Conservation (phyloP, 75 land plant species). For the Pinus taeda region DNA sequence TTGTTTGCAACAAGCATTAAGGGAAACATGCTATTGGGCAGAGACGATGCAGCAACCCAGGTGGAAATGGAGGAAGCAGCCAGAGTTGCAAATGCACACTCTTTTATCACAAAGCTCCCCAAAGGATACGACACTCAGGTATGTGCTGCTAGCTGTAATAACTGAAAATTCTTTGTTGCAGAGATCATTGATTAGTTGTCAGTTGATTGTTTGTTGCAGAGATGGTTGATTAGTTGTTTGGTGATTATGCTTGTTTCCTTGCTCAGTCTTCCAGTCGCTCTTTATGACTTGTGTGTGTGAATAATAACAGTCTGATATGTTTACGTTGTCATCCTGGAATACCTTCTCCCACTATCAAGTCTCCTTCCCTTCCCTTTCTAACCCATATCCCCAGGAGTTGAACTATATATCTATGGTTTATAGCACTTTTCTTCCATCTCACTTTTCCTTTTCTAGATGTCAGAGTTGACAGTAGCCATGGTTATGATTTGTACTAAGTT, state of each 20-base stretch:
- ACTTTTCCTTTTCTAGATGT: too few relatives aligned
- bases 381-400: too few relatives aligned
- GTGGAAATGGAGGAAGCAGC: conserved; percentile 80
- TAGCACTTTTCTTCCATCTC: too few relatives aligned
- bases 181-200: conserved; percentile 9
- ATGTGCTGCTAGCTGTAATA: too few relatives aligned
- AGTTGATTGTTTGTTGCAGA: background rate
- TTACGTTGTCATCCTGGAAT: too few relatives aligned
- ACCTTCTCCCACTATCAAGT: too few relatives aligned
- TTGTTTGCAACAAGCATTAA: conserved; percentile 77
- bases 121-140: conserved; percentile 87
- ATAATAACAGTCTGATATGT: too few relatives aligned
- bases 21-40: conserved; percentile 69
- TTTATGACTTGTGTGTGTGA: too few relatives aligned
- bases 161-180: background rate
- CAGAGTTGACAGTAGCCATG: background rate
- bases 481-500: background rate
- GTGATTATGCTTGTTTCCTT: too few relatives aligned
- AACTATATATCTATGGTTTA: too few relatives aligned
- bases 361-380: too few relatives aligned
- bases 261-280: too few relatives aligned
- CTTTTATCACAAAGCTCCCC: conserved; percentile 74
- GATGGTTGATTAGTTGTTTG: conserved; percentile 3
- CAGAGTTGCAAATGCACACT: conserved; percentile 78
- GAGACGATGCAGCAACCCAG: conserved; percentile 58